Evolutionary conservation across 2,329 filamentous ascomycete species (phyloP), one percentile per base, ranked within the genome.

Genomic region (Pseudogymnoascus sp.): DNA sequence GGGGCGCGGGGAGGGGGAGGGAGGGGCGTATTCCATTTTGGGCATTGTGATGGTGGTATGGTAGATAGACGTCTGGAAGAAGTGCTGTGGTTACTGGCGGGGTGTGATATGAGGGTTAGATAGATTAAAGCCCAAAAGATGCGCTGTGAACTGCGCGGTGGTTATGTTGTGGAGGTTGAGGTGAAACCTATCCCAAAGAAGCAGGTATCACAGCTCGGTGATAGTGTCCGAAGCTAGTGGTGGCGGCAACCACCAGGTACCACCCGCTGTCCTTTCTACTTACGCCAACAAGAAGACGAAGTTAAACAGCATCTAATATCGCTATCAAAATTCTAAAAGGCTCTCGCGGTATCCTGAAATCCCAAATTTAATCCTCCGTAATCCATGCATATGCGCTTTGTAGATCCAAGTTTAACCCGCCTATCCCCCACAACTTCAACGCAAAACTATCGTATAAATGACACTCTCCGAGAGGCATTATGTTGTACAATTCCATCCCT

Each of bases 401-500:
- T 33, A 55, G 27, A 55, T 33, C 44, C 12, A 33, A 17, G 44
- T 17, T 55, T 33, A n/a, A 55, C 0, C 44, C n/a, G n/a, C 44
- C 44, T 0, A 5, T 31, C n/a, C 9, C 27, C 44, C 27, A 3
- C 44, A 55, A 17, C 27, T 33, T 10, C n/a, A 31, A 55, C 21
- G 44, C 44, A 55, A 55, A 33, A 55, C 9, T 55, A 55, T 55
- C n/a, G 27, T 55, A 55, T 55, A 55, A 55, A 55, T 55, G n/a
- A 33, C 8, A 31, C n/a, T 33, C 27, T n/a, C n/a, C 8, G n/a
- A 17, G n/a, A 33, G 44, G 44, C 27, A 55, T 55, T 55, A 55
- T 55, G 9, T 55, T 55, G 44, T 55, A 55, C 44, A 55, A 55
- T 33, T 3, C 42, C n/a, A 51, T 51, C 4, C 25, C 4, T 3